Base-by-base conservation (phyloP, 306 rosid species). In the Rosa multiflora region DNA sequence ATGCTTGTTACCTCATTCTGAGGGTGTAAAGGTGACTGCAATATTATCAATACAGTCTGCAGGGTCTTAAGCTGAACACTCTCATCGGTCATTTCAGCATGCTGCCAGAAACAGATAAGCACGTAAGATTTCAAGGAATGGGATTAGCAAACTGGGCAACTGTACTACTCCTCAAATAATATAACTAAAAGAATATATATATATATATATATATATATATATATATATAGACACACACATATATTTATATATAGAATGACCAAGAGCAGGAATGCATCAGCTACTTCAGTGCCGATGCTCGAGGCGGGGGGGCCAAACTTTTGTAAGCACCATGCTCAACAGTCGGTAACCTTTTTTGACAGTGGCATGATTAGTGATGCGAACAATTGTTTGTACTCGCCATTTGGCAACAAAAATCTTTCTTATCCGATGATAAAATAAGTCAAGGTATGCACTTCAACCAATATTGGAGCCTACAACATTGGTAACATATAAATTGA, bases 51-150 rank as follows among this genome's bases (percentile, higher is more conserved):
- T 83, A 92, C 85, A 40, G 99, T 94, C 86, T 94, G 99, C 64
- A 94, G 99, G 80, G 99, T 92, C 93, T 92, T 94, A 13, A 94
- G 94, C 80, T 94, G 99, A 86, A 94, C 90, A 76, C 88, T 90
- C 83, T 92, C 99, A 21, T 94, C 99, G 32, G 68, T 82, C 93
- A 94, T 90, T 84, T 94, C 99, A 80, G 99, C 97, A 83, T 94
- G 99, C 99, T 94, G 91, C 83, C 82, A 26, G 75, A 52, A 76
- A 73, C 55, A 84, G 62, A 76, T 63, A 78, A 83, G 69, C 29
- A 74, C 43, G 67, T 82, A 55, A 78, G 70, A 29, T 77, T 78
- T 78, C 46, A 78, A n/a, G 67, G 23, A 70, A 5, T 56, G 17
- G 48, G 32, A 52, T 35, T 42, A 72, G n/a, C 77, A 70, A 47